phyloP scores from a whole-genome alignment of 2,329 filamentous ascomycete species.

The Diaporthe capsici region DNA sequence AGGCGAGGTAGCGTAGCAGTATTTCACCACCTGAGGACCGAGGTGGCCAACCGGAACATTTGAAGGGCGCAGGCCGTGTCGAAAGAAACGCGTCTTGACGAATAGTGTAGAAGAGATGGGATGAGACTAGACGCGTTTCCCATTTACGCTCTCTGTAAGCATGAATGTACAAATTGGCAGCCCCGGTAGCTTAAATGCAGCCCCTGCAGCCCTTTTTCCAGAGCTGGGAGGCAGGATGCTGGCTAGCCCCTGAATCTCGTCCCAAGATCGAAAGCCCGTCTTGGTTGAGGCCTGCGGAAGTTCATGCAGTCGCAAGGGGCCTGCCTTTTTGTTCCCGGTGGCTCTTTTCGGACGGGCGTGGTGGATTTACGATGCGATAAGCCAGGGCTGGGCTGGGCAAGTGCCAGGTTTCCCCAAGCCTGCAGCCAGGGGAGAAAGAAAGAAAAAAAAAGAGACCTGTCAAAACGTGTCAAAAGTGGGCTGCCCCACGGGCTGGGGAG shows the following conservation, averaged over 20 bases:
- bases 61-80: background rate
- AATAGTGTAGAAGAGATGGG: conserved; percentile 18
- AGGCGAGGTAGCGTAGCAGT: conserved; percentile 12
- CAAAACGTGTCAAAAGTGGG: conserved; percentile 29
- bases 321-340: background rate
- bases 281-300: conserved; percentile 19
- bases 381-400: background rate
- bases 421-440: background rate
- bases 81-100: conserved; percentile 26
- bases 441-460: conserved; percentile 18
- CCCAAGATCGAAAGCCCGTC: background rate
- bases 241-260: conserved; percentile 24
- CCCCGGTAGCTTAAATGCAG: conserved; percentile 30
- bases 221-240: background rate
- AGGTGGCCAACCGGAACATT: conserved; percentile 1
- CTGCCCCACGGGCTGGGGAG: conserved; percentile 23
- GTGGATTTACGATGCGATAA: conserved; percentile 13
- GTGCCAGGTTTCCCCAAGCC: conserved; percentile 17
- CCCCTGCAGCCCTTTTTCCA: background rate
- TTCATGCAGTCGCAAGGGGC: conserved; percentile 31
- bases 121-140: conserved; percentile 27
- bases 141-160: background rate
- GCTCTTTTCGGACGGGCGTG: conserved; percentile 15
- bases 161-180: conserved; percentile 23
- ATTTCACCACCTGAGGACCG: background rate